Conservation (phyloP, 257 asterid species). For the Solanum chilense region DNA sequence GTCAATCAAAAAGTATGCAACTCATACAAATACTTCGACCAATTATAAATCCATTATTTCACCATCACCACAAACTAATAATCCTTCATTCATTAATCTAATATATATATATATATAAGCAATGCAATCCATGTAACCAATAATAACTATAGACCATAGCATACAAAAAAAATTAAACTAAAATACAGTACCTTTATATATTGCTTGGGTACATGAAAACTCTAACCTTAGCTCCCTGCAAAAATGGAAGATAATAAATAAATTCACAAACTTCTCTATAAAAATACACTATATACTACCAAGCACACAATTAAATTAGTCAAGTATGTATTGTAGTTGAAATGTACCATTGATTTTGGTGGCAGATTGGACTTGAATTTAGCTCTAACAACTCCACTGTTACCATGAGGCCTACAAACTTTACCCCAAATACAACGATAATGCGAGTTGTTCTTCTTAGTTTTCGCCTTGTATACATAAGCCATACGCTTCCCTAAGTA, state of each 20-base stretch:
- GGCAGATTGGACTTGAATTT: slow-evolving; percentile 1
- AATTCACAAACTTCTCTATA: background rate
- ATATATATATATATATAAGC: background rate
- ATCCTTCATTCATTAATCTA: background rate
- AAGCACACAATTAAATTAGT: background rate
- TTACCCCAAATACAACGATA: slow-evolving; percentile 36
- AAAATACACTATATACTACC: background rate
- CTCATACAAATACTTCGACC: background rate
- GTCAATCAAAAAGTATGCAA: background rate
- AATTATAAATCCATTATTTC: background rate
- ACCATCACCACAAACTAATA: background rate
- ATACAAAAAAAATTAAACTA: background rate
- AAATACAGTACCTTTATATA: slow-evolving; percentile 23
- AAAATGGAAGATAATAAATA: background rate
- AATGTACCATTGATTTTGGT: slow-evolving; percentile 15
- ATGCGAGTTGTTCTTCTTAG: background rate
- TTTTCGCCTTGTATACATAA: slow-evolving; percentile 22
- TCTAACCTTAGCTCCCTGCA: slow-evolving; percentile 22
- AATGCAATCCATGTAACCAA: background rate
- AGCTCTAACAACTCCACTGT: background rate
- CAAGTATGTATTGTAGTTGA: rapidly evolving
- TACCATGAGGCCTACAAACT: slow-evolving; percentile 71
- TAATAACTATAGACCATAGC: background rate
- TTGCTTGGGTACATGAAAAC: slow-evolving; percentile 24
- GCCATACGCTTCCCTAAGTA: slow-evolving; percentile 81